Conservation (phyloP, 306 rosid genomes). For the apple (Malus domestica) region ASM211411v1 NC_041795.1:36213001-36213500, state of each 20-base stretch:
- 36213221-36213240: not conserved
- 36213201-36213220: not conserved
- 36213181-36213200: constrained; percentile 36
- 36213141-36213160: constrained; percentile 97
- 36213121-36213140: constrained; percentile 97
- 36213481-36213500: not conserved
- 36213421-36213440: not conserved
- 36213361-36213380: constrained; percentile 86
- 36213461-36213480: not conserved
- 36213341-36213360: constrained; percentile 90
- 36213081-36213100: constrained; percentile 94
- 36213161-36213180: constrained; percentile 91
- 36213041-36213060: not conserved
- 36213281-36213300: constrained; percentile 94
- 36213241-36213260: constrained; percentile 9
- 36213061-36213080: constrained; percentile 50
- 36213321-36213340: constrained; percentile 82
- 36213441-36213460: too few species aligned
- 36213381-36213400: not conserved
- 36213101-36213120: constrained; percentile 94
- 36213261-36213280: constrained; percentile 47
- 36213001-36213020: constrained; percentile 26
- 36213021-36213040: not conserved
- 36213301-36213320: constrained; percentile 94
- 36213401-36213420: not conserved